These are phyloP conservation scores for Trametes villosa DNA, from an alignment of 768 basidiomycete genomes.

Conservation along the genomic window DNA sequence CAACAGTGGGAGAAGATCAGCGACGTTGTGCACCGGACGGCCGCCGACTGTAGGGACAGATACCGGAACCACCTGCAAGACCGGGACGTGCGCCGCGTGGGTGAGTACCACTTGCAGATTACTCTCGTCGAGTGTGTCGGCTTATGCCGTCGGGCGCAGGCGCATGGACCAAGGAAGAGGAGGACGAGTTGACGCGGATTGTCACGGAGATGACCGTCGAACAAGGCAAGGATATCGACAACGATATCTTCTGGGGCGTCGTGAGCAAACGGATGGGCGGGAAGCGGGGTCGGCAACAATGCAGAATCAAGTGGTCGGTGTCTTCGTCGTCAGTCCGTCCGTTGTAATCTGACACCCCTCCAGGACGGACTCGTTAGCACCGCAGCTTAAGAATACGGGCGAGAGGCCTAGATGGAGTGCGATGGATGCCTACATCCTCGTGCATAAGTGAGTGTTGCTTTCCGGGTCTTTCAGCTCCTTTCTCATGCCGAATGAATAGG, in stretches of 20 bases:
- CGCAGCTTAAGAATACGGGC: constrained; percentile 74
- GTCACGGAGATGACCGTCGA: constrained; percentile 75
- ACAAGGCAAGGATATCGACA: constrained; percentile 72
- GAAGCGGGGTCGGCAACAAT: constrained; percentile 78
- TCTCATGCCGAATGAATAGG: constrained; percentile 42
- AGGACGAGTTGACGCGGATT: constrained; percentile 71
- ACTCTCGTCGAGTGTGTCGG: neutral
- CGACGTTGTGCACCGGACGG: constrained; percentile 69
- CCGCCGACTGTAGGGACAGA: constrained; percentile 82
- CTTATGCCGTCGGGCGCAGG: constrained; percentile 42
- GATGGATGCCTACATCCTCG: constrained; percentile 77
- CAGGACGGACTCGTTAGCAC: constrained; percentile 80
- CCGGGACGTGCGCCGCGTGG: constrained; percentile 62
- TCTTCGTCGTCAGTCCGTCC: neutral
- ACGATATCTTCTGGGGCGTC: constrained; percentile 82
- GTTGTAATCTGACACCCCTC: neutral
- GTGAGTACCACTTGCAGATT: constrained; percentile 37
- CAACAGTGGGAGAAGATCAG: constrained; percentile 85
- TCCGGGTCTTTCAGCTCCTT: neutral
- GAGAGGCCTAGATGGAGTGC: constrained; percentile 72
- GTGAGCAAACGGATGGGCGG: constrained; percentile 81
- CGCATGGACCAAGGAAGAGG: constrained; percentile 79
- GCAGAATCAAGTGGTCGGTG: constrained; percentile 81
- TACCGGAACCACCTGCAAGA: constrained; percentile 83
- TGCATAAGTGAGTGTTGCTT: constrained; percentile 66